Conservation (phyloP, 116 monocot species). For the Dioscorea cayenensis region DNA sequence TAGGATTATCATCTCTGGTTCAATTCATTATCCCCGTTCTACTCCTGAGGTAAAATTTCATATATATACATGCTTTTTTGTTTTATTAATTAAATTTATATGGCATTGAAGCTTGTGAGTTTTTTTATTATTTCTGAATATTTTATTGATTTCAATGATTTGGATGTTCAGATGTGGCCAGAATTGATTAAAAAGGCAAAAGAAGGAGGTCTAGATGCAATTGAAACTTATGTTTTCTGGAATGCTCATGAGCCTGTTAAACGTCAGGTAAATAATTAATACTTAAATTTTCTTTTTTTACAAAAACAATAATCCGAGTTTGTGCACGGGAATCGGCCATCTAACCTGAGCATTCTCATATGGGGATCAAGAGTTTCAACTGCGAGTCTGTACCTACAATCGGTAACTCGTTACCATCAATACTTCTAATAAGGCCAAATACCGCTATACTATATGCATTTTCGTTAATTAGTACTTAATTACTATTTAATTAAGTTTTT, state of each 20-base stretch:
- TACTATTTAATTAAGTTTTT: not conserved
- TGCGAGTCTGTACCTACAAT: too few relatives aligned
- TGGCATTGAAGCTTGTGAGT: too few relatives aligned
- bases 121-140: not conserved
- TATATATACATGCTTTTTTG: too few relatives aligned
- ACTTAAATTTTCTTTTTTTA: too few relatives aligned
- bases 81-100: too few relatives aligned
- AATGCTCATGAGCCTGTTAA: conserved; percentile 37
- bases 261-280: conserved; percentile 21
- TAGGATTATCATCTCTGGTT: conserved; percentile 30
- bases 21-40: conserved; percentile 49
- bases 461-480: not conserved
- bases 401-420: too few relatives aligned
- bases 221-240: conserved; percentile 56
- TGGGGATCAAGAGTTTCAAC: too few relatives aligned
- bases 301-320: too few relatives aligned
- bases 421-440: too few relatives aligned
- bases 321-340: too few relatives aligned
- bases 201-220: conserved; percentile 44
- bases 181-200: conserved; percentile 35
- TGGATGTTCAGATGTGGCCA: conserved; percentile 42
- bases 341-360: too few relatives aligned
- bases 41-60: conserved; percentile 29
- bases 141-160: not conserved
- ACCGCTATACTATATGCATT: too few relatives aligned